Base-by-base conservation (phyloP, 2,329 filamentous ascomycete species). In the Apiospora phragmitis region DNA sequence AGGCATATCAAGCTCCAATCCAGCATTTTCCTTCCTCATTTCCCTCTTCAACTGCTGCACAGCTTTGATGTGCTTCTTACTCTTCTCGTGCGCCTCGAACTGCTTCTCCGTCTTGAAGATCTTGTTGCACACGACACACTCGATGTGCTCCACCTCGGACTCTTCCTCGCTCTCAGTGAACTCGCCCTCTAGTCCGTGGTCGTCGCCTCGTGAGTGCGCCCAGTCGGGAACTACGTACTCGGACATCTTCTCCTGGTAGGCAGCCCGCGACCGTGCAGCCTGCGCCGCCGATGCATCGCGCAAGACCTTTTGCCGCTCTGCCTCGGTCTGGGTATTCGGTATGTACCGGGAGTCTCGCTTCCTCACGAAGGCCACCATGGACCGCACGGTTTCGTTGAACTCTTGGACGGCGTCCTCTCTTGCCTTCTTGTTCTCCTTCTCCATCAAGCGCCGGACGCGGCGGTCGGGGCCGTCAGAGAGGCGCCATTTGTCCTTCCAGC, bases 41-140 rank as follows among this genome's bases (percentile, higher is more conserved):
- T 96, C 91, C 76, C 89, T 88, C 76, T 90, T 90, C 49, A 99
- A 82, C 72, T 94, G 89, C 74, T 95, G 91, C 8, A 98, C 87
- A 2, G 94, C 92, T 79, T 97, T 98, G 72, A 91, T 82, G 77
- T 99, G 96, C 82, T 98, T 99, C 81, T 97, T 99, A 85, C 95
- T 98, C 83, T 92, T 94, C 83, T 98, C 95, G 77, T 99, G 96
- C 3, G 93, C 92, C 77, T 97, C 91, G 72, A 93, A 94, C 78
- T 98, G 95, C 74, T 94, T 94, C 79, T 97, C 93, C 77, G 95
- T 98, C 82, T 98, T 89, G 82, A 98, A 99, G 0, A 83, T 87
- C 74, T 93, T 94, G 74, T 90, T 88, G 81, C 96, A 98, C 5
- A 90, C 88, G 3, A 92, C 88, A 78, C 96, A 98, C 76, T 91